These are phyloP conservation scores for Pyrus betulifolia DNA, from an alignment of 306 rosid genomes.

Conservation along the genomic window DNA sequence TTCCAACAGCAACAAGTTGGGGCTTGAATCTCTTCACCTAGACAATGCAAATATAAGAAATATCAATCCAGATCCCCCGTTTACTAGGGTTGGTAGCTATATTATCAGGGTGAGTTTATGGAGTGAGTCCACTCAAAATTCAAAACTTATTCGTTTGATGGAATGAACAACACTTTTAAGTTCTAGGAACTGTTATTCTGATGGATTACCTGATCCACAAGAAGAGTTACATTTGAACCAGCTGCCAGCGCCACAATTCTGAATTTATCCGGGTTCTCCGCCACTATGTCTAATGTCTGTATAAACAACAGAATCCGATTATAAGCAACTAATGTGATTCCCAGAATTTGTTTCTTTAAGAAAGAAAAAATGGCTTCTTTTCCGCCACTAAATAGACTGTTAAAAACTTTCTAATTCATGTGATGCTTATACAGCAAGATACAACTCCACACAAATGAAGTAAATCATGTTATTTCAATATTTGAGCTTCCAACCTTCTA, in stretches of 20 bases:
- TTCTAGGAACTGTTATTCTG: slow-evolving; percentile 2
- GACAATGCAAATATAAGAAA: not conserved
- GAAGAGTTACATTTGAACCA: slow-evolving; percentile 91
- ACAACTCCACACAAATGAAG: not conserved
- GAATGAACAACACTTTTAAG: not conserved
- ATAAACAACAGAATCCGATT: slow-evolving; percentile 20
- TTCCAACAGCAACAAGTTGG: slow-evolving; percentile 79
- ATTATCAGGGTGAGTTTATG: not conserved
- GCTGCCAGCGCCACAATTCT: slow-evolving; percentile 91
- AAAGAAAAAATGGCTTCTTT: not conserved
- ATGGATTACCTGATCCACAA: slow-evolving; percentile 80
- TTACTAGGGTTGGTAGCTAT: not conserved
- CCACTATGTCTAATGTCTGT: slow-evolving; percentile 96
- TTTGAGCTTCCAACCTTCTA: not conserved
- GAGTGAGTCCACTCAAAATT: not conserved
- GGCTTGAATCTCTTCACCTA: slow-evolving; percentile 92
- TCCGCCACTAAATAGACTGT: not conserved
- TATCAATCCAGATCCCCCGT: not conserved
- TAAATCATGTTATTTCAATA: not conserved
- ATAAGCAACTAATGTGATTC: slow-evolving; percentile 13
- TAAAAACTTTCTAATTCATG: not conserved
- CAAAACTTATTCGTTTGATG: not conserved
- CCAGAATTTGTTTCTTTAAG: not conserved
- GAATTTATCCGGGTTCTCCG: slow-evolving; percentile 90
- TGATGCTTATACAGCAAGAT: not conserved